These are phyloP conservation scores for Dinochytrium kinnereticum DNA, from an alignment of 371 early-diverging fungal species.

Conservation along the genomic window DNA sequence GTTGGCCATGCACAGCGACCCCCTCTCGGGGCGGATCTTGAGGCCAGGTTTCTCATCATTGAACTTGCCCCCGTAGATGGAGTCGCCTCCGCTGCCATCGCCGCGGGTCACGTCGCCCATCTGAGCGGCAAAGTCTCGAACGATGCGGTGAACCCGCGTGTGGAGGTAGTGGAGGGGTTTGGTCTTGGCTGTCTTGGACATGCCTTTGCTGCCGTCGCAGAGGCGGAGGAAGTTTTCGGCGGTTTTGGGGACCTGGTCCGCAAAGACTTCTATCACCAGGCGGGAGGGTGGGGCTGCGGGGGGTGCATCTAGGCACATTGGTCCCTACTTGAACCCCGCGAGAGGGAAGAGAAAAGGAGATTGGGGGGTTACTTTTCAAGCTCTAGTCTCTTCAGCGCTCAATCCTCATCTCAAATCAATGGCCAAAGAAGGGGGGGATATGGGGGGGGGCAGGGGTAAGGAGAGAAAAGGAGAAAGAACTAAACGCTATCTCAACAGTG, in stretches of 20 bases:
- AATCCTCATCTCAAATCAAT: too few species aligned
- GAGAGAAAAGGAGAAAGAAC: too few species aligned
- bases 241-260: slow-evolving; percentile 66
- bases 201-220: slow-evolving; percentile 57
- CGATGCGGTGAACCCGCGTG: slow-evolving; percentile 59
- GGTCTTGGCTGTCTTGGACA: slow-evolving; percentile 51
- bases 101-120: slow-evolving; percentile 81
- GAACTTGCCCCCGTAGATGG: slow-evolving; percentile 72
- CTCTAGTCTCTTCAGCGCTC: too few species aligned
- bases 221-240: slow-evolving; percentile 64
- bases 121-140: slow-evolving; percentile 73
- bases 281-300: slow-evolving; percentile 52
- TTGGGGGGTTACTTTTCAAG: too few species aligned
- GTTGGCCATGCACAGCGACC: slow-evolving; percentile 83
- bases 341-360: neutral
- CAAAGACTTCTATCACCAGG: slow-evolving; percentile 55
- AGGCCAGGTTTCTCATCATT: slow-evolving; percentile 72
- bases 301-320: slow-evolving; percentile 14
- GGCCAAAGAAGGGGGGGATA: too few species aligned
- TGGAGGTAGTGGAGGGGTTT: slow-evolving; percentile 63
- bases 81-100: slow-evolving; percentile 79
- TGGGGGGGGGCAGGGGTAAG: too few species aligned
- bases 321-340: neutral
- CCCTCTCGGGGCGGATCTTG: slow-evolving; percentile 57
- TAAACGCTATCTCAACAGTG: too few species aligned